phyloP scores from a whole-genome alignment of 768 basidiomycete species.

The Collybiopsis luxurians region DNA sequence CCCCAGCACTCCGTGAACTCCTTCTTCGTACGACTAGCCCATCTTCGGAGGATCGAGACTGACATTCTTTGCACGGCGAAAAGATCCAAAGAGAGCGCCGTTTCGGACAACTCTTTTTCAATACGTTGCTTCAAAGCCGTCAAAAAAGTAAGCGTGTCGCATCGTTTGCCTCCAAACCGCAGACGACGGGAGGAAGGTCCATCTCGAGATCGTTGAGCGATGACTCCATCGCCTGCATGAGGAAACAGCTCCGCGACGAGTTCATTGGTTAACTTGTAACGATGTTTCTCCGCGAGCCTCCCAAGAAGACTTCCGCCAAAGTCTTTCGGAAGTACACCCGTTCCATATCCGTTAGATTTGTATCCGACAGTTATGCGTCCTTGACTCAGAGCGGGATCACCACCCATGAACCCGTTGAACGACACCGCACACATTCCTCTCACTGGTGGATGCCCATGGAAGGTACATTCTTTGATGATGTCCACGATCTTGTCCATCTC shows the following conservation, averaged over 20 bases:
- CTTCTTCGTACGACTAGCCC: neutral
- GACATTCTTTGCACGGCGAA: neutral
- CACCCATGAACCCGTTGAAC: slow-evolving; percentile 4
- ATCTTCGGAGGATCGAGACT: neutral
- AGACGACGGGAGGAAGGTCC: neutral
- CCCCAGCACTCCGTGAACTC: neutral
- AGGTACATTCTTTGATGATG: too few relatives aligned
- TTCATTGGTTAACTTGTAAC: slow-evolving; percentile 5
- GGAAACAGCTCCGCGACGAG: slow-evolving; percentile 1
- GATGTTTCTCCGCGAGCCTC: neutral
- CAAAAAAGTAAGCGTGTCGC: neutral
- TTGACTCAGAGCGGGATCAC: neutral
- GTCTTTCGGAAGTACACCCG: slow-evolving; percentile 2
- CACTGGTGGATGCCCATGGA: too few relatives aligned
- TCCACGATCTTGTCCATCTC: too few relatives aligned
- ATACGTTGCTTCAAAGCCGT: neutral
- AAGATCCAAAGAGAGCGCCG: neutral
- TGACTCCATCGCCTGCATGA: neutral
- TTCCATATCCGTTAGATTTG: slow-evolving; percentile 1
- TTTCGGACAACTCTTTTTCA: neutral
- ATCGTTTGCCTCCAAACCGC: neutral
- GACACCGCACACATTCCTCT: neutral
- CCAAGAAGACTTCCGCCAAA: slow-evolving; percentile 2
- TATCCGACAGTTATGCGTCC: neutral
- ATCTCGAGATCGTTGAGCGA: too few relatives aligned